A percentile compares a stretch with the other conserved stretches of the same genome.
These are phyloP conservation scores for Termitomyces sp. DNA, from an alignment of 1,284 basidiomycete genomes.

Conservation along the genomic window DNA sequence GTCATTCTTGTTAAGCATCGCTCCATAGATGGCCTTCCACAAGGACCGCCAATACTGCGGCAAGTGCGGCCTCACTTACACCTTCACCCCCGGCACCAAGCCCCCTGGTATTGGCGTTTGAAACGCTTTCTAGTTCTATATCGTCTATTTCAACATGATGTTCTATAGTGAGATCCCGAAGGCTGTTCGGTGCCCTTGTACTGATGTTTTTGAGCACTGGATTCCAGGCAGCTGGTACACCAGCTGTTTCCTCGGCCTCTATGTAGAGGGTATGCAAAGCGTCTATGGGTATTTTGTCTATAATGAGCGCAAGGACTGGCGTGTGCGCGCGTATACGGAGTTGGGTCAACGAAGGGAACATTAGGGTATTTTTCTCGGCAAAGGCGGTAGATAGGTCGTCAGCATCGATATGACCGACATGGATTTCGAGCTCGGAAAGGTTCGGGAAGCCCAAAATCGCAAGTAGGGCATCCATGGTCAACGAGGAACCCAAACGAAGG, in stretches of 20 bases:
- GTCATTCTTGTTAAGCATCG: not conserved
- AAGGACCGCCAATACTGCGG: conserved; percentile 94
- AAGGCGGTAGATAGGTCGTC: conserved; percentile 25
- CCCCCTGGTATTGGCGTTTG: conserved; percentile 39
- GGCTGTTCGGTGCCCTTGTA: conserved; percentile 30
- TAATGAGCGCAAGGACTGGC: conserved; percentile 34
- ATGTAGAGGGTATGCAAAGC: conserved; percentile 37
- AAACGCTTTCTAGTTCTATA: conserved; percentile 17
- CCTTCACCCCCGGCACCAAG: conserved; percentile 77
- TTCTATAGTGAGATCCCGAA: conserved; percentile 43
- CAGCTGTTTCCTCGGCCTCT: conserved; percentile 36
- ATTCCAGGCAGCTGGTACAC: conserved; percentile 31
- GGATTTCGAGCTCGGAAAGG: conserved; percentile 44
- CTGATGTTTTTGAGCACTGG: conserved; percentile 36
- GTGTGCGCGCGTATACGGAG: conserved; percentile 42
- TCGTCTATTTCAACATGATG: conserved; percentile 34
- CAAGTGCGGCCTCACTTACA: conserved; percentile 90
- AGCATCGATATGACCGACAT: conserved; percentile 39
- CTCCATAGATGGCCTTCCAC: conserved; percentile 84
- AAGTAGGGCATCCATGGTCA: conserved; percentile 37
- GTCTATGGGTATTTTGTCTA: conserved; percentile 27
- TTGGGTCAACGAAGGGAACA: conserved; percentile 40
- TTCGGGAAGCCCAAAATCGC: conserved; percentile 38
- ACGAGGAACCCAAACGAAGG: conserved; percentile 38
- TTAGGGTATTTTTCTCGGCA: conserved; percentile 4